Percentiles rank a stretch among this genome's conserved stretches.
Conservation (phyloP, 495 filamentous ascomycete species). For the Lichenothelia convexa region DNA sequence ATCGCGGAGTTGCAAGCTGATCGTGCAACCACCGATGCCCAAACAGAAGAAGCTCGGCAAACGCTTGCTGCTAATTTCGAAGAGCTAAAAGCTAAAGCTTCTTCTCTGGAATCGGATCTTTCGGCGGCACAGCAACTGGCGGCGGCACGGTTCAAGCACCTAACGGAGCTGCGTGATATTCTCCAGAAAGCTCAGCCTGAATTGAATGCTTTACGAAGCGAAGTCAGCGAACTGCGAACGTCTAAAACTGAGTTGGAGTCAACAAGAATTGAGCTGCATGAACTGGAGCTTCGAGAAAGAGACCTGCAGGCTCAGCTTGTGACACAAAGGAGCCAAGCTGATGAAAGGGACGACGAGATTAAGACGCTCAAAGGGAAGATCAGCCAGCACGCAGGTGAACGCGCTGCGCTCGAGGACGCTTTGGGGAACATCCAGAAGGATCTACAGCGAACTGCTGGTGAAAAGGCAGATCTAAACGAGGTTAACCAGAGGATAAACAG, state of each 20-base stretch:
- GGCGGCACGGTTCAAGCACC: slow-evolving; percentile 68
- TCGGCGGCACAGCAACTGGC: slow-evolving; percentile 74
- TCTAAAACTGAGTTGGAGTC: slow-evolving; percentile 52
- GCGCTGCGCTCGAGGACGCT: slow-evolving; percentile 59
- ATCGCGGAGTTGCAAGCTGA: slow-evolving; percentile 29
- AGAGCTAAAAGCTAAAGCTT: slow-evolving; percentile 47
- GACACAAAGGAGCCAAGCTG: slow-evolving; percentile 44
- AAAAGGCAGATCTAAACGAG: slow-evolving; percentile 58
- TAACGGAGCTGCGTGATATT: slow-evolving; percentile 58
- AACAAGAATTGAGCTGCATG: slow-evolving; percentile 48
- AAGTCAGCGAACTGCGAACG: slow-evolving; percentile 51
- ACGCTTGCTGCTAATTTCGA: slow-evolving; percentile 54
- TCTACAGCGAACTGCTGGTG: slow-evolving; percentile 52
- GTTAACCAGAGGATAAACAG: slow-evolving; percentile 44
- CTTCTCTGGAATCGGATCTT: slow-evolving; percentile 62
- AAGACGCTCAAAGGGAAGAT: slow-evolving; percentile 57
- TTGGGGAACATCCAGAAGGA: slow-evolving; percentile 52
- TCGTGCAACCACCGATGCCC: slow-evolving; percentile 27
- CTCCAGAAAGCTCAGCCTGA: slow-evolving; percentile 78
- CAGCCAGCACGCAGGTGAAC: slow-evolving; percentile 49
- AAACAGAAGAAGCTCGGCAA: slow-evolving; percentile 35
- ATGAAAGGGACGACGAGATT: slow-evolving; percentile 61
- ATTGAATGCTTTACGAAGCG: slow-evolving; percentile 51
- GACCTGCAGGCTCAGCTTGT: slow-evolving; percentile 59
- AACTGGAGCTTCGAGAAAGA: slow-evolving; percentile 60